phyloP scores from a whole-genome alignment of 2,329 filamentous ascomycete genomes.

The Botrytis medusae region DNA sequence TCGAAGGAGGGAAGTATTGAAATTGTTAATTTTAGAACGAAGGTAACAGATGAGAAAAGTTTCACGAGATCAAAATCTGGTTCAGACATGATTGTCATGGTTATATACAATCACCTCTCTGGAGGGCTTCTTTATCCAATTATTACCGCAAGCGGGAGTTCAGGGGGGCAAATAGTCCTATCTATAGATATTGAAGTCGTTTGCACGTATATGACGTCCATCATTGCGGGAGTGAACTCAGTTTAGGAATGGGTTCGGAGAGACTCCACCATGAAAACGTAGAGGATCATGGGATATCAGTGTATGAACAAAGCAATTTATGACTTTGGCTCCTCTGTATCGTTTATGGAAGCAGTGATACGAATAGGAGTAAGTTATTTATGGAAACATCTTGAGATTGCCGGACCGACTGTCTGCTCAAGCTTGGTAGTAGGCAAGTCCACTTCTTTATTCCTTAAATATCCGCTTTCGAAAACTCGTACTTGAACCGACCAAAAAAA shows the following conservation, averaged over 20 bases:
- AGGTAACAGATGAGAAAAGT: slow-evolving; percentile 4
- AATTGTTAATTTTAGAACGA: slow-evolving; percentile 7
- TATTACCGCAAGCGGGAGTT: slow-evolving; percentile 5
- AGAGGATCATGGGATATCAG: not conserved
- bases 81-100: not conserved
- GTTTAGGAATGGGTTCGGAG: not conserved
- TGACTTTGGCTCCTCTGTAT: not conserved
- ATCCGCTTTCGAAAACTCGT: not conserved
- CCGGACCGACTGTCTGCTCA: not conserved
- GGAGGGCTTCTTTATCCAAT: slow-evolving; percentile 2
- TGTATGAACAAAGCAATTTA: slow-evolving; percentile 1
- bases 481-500: not conserved
- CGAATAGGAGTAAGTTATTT: not conserved
- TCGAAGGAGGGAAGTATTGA: slow-evolving; percentile 3
- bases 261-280: not conserved
- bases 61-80: slow-evolving; percentile 6
- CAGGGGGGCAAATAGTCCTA: not conserved
- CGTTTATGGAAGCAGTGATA: not conserved
- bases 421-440: not conserved
- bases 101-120: slow-evolving; percentile 17
- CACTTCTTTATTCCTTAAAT: slow-evolving; percentile 2
- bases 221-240: not conserved
- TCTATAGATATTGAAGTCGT: not conserved
- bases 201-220: not conserved
- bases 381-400: not conserved